Conservation (phyloP, 768 basidiomycete genomes). For the Cystobasidium tubakii region DNA sequence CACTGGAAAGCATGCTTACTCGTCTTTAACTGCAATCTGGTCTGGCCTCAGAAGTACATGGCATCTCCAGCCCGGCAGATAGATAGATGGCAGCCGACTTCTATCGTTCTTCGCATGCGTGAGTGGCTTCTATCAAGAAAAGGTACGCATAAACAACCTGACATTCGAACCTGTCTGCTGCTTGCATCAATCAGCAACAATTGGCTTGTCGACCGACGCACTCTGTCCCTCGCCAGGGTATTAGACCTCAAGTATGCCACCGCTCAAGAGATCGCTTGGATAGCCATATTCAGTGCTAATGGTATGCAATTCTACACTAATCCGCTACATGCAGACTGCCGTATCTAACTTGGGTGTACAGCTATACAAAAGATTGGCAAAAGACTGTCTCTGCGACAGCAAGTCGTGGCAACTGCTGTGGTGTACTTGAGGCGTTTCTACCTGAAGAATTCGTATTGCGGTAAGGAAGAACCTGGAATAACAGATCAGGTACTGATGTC, state of each 20-base stretch:
- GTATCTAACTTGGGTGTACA: constrained; percentile 46
- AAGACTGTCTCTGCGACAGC: constrained; percentile 72
- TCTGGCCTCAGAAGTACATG: too few species aligned
- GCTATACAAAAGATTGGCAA: constrained; percentile 82
- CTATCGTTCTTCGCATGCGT: constrained; percentile 36
- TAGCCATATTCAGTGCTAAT: constrained; percentile 83
- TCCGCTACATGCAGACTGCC: background rate
- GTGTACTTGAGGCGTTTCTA: constrained; percentile 97
- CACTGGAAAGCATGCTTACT: too few species aligned
- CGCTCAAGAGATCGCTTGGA: constrained; percentile 70
- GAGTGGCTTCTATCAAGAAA: background rate
- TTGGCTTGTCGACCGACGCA: constrained; percentile 80
- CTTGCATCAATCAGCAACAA: constrained; percentile 60
- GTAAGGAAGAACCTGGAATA: background rate
- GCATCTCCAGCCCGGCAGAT: background rate
- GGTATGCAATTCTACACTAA: constrained; percentile 55
- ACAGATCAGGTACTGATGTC: background rate
- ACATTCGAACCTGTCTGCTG: background rate
- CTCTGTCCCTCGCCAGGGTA: constrained; percentile 65
- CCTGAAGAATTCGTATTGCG: constrained; percentile 82
- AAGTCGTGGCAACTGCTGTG: constrained; percentile 86
- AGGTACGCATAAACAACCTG: background rate
- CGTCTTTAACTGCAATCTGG: too few species aligned
- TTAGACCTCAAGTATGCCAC: constrained; percentile 75
- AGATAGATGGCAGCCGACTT: constrained; percentile 35